These are phyloP conservation scores for Micromonas commoda DNA, from an alignment of 139 green algal species.

Conservation along the genomic window DNA sequence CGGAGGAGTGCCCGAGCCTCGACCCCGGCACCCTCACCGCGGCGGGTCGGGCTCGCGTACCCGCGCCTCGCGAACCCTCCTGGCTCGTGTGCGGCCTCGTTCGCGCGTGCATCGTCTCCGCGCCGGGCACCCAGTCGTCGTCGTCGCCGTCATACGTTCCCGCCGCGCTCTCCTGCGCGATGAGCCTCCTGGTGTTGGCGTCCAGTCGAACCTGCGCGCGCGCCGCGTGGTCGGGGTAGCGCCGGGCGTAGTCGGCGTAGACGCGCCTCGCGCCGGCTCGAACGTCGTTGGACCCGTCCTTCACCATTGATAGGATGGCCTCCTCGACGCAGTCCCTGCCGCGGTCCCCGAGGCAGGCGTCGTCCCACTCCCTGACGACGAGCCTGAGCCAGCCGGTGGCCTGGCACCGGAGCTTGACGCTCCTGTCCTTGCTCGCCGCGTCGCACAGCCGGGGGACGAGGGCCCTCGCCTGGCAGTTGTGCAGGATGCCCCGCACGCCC, in stretches of 20 bases:
- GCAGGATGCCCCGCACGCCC: constrained; percentile 44
- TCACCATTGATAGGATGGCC: background rate
- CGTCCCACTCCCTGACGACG: background rate
- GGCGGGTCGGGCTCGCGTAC: too few relatives aligned
- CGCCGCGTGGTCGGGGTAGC: background rate
- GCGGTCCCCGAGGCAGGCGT: background rate
- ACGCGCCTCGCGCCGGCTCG: background rate
- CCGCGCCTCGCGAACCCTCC: too few relatives aligned
- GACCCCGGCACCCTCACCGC: too few relatives aligned
- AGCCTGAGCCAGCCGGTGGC: background rate
- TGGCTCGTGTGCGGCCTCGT: background rate
- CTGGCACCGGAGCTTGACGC: background rate
- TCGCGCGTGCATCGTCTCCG: background rate
- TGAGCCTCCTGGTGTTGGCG: background rate
- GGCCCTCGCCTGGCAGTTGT: background rate
- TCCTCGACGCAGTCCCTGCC: background rate
- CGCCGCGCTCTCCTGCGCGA: background rate
- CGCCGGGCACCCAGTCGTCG: background rate
- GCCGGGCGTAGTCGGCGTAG: background rate
- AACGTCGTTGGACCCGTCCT: background rate
- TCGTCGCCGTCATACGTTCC: background rate
- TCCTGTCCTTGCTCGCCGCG: background rate
- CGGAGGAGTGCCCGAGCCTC: too few relatives aligned
- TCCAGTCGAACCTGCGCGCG: background rate
- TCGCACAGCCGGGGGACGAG: background rate